phyloP scores from a whole-genome alignment of 2,329 filamentous ascomycete species.

The Cladosporium sp. region DNA sequence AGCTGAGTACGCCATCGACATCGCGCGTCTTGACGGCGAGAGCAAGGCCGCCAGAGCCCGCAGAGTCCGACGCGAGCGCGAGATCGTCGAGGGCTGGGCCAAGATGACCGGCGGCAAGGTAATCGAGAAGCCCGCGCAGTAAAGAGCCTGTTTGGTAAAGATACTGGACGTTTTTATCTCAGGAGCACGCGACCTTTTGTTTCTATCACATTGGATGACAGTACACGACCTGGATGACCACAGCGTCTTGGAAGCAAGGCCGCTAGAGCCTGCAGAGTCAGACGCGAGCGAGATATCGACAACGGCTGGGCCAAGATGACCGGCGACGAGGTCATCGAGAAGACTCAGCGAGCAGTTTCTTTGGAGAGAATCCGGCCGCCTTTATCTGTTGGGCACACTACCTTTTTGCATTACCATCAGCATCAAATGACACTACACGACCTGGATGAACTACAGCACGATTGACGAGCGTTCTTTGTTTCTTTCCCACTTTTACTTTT shows the following conservation, averaged over 20 bases:
- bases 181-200: no score
- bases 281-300: conserved; percentile 1
- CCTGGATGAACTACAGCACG: no score
- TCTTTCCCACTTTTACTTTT: no score
- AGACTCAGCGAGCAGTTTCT: background rate
- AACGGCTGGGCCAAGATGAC: background rate
- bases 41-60: conserved; percentile 4
- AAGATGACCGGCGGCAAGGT: background rate
- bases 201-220: no score
- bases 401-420: no score
- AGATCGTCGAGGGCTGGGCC: background rate
- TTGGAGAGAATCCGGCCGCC: no score
- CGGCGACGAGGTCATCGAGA: background rate
- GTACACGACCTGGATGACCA: no score
- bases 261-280: background rate
- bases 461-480: no score
- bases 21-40: conserved; percentile 1
- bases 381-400: no score
- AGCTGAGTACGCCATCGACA: conserved; percentile 3
- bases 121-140: background rate
- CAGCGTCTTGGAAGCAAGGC: conserved; percentile 12
- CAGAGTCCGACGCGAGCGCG: conserved; percentile 2
- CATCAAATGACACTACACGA: no score
- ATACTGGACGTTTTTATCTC: no score
- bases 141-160: background rate